These are phyloP conservation scores for Eucalyptus albens DNA, from an alignment of 345 rosid genomes.

Conservation along the genomic window DNA sequence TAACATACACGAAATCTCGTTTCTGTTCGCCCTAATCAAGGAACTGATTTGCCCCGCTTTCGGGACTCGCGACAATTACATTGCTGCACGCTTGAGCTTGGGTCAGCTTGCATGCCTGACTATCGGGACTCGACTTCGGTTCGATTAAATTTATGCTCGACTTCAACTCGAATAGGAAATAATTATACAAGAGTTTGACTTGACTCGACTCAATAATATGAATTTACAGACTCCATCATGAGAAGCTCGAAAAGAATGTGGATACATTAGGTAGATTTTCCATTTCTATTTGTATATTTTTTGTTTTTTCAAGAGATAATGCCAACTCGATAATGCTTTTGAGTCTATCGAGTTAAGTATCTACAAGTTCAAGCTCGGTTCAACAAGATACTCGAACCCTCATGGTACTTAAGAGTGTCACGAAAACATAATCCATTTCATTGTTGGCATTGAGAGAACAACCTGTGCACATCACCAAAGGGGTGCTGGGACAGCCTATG, in stretches of 20 bases:
- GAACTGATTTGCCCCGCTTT: background rate
- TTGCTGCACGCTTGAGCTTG: background rate
- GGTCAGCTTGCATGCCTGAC: background rate
- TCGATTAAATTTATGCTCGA: background rate
- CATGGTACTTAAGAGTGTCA: background rate
- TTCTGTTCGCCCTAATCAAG: background rate
- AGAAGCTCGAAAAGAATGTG: background rate
- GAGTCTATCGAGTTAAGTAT: background rate
- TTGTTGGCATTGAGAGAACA: background rate
- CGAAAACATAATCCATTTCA: background rate
- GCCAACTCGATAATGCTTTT: rapidly evolving
- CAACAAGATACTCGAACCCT: background rate
- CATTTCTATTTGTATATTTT: rapidly evolving
- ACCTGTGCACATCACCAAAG: background rate
- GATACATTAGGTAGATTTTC: background rate
- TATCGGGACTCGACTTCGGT: background rate
- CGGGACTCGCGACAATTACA: background rate
- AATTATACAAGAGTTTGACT: background rate
- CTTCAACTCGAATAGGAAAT: background rate
- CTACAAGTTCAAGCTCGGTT: background rate
- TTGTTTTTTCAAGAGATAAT: too few relatives aligned
- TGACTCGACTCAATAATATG: background rate
- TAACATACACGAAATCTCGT: background rate
- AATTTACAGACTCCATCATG: rapidly evolving
- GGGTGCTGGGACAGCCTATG: background rate